phyloP scores from a whole-genome alignment of 305 asterid species.

The Fraxinus sp. region DNA sequence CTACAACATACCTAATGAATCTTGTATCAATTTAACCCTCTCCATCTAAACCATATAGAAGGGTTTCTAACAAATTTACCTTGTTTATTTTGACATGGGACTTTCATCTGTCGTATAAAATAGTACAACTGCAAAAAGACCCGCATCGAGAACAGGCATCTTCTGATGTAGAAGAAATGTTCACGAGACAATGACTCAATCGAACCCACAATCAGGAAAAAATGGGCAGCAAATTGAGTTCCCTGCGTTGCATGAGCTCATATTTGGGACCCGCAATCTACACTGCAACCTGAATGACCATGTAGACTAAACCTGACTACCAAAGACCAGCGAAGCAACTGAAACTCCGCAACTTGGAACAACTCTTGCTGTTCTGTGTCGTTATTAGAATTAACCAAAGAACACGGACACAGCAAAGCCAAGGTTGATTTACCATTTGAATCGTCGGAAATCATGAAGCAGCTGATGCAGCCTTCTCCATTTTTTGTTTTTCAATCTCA shows the following conservation, averaged over 20 bases:
- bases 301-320: conserved; percentile 28
- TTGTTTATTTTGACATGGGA: conserved; percentile 17
- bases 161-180: conserved; percentile 50
- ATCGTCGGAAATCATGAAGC: conserved; percentile 42
- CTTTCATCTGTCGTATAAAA: conserved; percentile 31
- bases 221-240: conserved; percentile 33
- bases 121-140: conserved; percentile 41
- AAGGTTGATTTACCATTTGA: conserved; percentile 15
- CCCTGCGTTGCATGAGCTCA: conserved; percentile 17
- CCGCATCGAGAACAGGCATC: conserved; percentile 31
- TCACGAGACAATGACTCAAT: conserved; percentile 25
- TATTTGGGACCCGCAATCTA: conserved; percentile 19
- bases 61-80: conserved; percentile 17
- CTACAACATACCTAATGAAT: conserved; percentile 34
- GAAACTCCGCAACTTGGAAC: conserved; percentile 28
- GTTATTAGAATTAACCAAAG: conserved; percentile 36
- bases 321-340: conserved; percentile 29
- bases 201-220: conserved; percentile 29
- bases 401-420: conserved; percentile 29
- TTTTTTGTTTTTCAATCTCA: conserved; percentile 76
- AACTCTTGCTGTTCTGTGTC: conserved; percentile 31
- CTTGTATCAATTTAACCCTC: conserved; percentile 32
- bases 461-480: conserved; percentile 62
- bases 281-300: conserved; percentile 30
- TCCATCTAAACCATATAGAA: conserved; percentile 34